Base-by-base conservation (phyloP, 441 rosid genomes). In the Biscutella laevigata region DNA sequence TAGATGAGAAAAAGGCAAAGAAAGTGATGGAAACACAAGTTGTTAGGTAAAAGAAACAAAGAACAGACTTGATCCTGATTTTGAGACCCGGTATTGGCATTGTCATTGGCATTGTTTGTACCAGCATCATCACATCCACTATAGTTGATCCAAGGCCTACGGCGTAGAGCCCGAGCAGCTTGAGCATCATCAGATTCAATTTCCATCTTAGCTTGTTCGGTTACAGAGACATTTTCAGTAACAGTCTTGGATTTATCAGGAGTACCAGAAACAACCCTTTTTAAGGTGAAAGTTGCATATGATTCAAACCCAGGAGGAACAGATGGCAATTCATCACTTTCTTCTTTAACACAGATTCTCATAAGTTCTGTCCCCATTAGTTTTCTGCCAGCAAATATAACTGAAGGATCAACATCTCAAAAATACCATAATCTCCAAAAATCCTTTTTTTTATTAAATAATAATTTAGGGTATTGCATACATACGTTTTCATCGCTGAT, bases 281-380 rank as follows among this genome's bases (percentile, higher is more conserved):
- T 85, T 64, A 85, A 54, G 27, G 80, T 76, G 65, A 87, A 82
- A 26, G 96, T 74, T 39, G 94, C 75, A 73, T 78, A 81, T 27
- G 95, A 72, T 77, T 89, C 97, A 46, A 94, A 94, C 19, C 99
- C 99, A 30, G 97, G 99, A 10, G 99, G 99, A 55, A 84, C 82
- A 48, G 87, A 73, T 20, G 87, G 97, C 64, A 89, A 51, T 9
- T 89, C 97, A 19, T 86, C 97, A 52, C 73, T 87, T 47, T 89
- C 95, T 69, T 85, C 94, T 76, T 89, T 85, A 41, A 77, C 73
- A 67, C 81, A 72, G 53, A 83, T 77, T 73, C 96, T 79, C 82
- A 82, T 71, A 49, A 94, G 83, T 46, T 88, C 91, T 36, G 97
- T 94, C 61, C 88, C 97, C 97, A 94, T 94, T 51, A 58, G 29